These are phyloP conservation scores for Cylindrodendrum hubeiense DNA, from an alignment of 2,329 filamentous ascomycete species.

Conservation along the genomic window DNA sequence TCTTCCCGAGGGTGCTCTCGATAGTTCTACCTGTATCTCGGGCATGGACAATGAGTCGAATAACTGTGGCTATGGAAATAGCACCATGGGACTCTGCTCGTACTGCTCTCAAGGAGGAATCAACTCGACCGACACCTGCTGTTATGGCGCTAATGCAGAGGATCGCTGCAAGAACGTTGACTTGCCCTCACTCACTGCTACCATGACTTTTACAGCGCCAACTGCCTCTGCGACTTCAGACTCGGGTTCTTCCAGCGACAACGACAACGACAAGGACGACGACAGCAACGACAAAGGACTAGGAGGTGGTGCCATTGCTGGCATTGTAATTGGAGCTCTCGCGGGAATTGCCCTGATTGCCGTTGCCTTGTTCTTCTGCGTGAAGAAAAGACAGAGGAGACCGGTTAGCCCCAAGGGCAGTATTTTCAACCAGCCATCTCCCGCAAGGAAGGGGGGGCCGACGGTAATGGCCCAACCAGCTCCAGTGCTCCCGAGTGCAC, in stretches of 20 bases:
- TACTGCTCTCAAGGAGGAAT: conserved; percentile 87
- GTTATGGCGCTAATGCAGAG: conserved; percentile 83
- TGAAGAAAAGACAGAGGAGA: conserved; percentile 63
- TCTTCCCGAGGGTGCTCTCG: conserved; percentile 83
- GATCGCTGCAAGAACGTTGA: conserved; percentile 80
- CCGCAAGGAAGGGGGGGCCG: conserved; percentile 68
- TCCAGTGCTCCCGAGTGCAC: conserved; percentile 43
- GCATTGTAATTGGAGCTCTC: conserved; percentile 86
- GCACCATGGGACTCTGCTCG: conserved; percentile 81
- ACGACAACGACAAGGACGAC: conserved; percentile 28
- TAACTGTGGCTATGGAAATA: conserved; percentile 87
- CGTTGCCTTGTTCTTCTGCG: conserved; percentile 76
- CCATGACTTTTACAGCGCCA: conserved; percentile 69
- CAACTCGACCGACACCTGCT: conserved; percentile 96
- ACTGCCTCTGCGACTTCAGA: conserved; percentile 53
- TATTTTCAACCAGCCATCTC: conserved; percentile 91
- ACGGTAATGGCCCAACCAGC: conserved; percentile 54
- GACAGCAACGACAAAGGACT: conserved; percentile 57
- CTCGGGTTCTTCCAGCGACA: conserved; percentile 28
- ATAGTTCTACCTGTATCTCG: conserved; percentile 77
- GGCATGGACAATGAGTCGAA: conserved; percentile 84
- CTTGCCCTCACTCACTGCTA: conserved; percentile 80
- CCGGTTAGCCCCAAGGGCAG: conserved; percentile 74
- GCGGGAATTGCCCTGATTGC: conserved; percentile 78
- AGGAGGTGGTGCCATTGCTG: conserved; percentile 90